phyloP scores from a whole-genome alignment of 495 filamentous ascomycete genomes.

The Niebla homalea region DNA sequence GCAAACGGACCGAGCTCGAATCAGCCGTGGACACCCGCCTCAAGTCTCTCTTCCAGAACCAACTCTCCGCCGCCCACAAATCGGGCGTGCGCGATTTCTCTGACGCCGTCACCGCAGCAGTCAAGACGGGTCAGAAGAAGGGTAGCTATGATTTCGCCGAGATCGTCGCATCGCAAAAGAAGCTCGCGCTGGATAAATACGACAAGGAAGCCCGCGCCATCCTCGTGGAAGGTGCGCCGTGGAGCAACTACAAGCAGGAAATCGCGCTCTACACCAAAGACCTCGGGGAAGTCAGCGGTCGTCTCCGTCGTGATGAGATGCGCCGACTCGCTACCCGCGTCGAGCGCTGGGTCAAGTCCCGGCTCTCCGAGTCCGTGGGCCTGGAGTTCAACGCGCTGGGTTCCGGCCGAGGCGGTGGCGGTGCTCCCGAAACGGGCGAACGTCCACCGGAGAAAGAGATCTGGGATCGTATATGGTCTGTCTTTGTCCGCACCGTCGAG shows the following conservation, averaged over 20 bases:
- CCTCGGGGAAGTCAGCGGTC: conserved; percentile 68
- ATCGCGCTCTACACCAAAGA: conserved; percentile 58
- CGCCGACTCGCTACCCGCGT: conserved; percentile 76
- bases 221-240: conserved; percentile 60
- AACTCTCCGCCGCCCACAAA: conserved; percentile 80
- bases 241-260: conserved; percentile 64
- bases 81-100: conserved; percentile 75
- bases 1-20: conserved; percentile 75
- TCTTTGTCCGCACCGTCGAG: conserved; percentile 71
- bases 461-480: conserved; percentile 91
- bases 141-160: conserved; percentile 88
- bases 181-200: conserved; percentile 58
- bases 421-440: conserved; percentile 64
- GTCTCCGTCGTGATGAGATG: conserved; percentile 88
- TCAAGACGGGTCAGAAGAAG: conserved; percentile 84
- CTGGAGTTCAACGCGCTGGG: conserved; percentile 92
- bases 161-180: conserved; percentile 76
- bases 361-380: conserved; percentile 75
- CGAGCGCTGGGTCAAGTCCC: conserved; percentile 82
- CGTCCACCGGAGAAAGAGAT: conserved; percentile 64
- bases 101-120: conserved; percentile 67
- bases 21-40: conserved; percentile 73
- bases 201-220: conserved; percentile 61
- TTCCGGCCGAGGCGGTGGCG: conserved; percentile 65
- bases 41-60: conserved; percentile 75